A percentile compares a stretch with the other conserved stretches of the same genome.
These are phyloP conservation scores for Penicillium paxilli DNA, from an alignment of 495 filamentous ascomycete species.

Conservation along the genomic window DNA sequence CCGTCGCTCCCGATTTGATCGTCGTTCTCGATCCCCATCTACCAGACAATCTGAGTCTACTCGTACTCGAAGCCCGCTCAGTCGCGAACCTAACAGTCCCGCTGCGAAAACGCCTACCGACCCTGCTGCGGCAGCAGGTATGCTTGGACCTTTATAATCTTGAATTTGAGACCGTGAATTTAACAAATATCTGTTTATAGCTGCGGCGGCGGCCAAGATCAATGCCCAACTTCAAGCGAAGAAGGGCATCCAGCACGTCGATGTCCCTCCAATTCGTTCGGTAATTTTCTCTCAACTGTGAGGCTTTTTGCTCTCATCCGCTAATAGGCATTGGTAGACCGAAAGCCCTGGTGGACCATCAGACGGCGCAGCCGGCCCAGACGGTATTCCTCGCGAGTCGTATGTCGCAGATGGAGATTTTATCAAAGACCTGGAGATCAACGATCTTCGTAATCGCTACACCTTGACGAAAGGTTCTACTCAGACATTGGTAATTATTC, in stretches of 20 bases:
- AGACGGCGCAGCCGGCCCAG: conserved; percentile 47
- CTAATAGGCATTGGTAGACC: conserved; percentile 35
- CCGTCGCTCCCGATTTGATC: conserved; percentile 77
- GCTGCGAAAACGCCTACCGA: conserved; percentile 34
- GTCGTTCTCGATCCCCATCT: conserved; percentile 81
- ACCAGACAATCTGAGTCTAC: conserved; percentile 57
- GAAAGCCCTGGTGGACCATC: conserved; percentile 49
- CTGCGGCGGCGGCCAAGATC: conserved; percentile 89
- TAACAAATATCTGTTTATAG: conserved; percentile 39
- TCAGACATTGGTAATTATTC: conserved; percentile 98
- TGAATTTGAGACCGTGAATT: background rate
- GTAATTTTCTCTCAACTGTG: conserved; percentile 32
- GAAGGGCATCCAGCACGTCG: conserved; percentile 90
- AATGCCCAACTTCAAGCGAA: conserved; percentile 90
- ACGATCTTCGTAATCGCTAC: conserved; percentile 95
- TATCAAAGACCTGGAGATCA: conserved; percentile 98
- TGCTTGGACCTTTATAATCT: background rate
- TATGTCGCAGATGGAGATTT: conserved; percentile 96
- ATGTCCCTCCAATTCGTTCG: conserved; percentile 83
- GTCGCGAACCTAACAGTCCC: conserved; percentile 40
- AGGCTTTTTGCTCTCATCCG: background rate
- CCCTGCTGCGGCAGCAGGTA: conserved; percentile 87
- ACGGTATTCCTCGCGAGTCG: conserved; percentile 65
- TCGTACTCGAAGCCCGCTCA: conserved; percentile 80
- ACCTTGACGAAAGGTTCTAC: conserved; percentile 96